Evolutionary conservation across 2,329 filamentous ascomycete species (phyloP), one percentile per base, ranked within the genome.

Genomic region (Bretziella fagacearum): DNA sequence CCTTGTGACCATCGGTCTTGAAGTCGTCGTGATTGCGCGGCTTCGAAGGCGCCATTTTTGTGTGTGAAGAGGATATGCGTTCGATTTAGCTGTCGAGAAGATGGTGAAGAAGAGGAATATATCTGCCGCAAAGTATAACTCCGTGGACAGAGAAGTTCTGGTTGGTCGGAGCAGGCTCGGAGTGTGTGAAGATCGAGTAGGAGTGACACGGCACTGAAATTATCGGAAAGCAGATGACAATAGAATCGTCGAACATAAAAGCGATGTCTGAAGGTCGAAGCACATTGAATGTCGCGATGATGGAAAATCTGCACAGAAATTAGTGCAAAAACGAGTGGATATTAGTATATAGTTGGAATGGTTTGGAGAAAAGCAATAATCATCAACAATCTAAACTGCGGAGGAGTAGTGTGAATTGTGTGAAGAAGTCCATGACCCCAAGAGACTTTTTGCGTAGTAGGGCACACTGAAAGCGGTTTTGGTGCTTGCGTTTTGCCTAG

Each of bases 11-110:
- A 47, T 70, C 67, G 44, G 60, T 49, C 55, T 70, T 71, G 54
- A 60, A 53, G 53, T 70, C 67, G 55, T 70, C 67, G 56, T 66
- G 63, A 42, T 62, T 65, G 42, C 65, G 63, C 41, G 63, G 57
- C 58, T 71, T 71, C 43, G 64, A 55, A 3, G 67, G 66, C 18
- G 67, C 59, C 66, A 70, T 70, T 33, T 20, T 20, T 8, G 17
- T 46, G 7, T 49, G 46, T 32, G 26, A 10, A 37, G 20, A 30
- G 8, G 8, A 30, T 22, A 32, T n/a, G n/a, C n/a, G n/a, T n/a
- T n/a, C n/a, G n/a, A n/a, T n/a, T n/a, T n/a, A n/a, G n/a, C n/a
- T 39, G 15, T 23, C 15, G 29, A 22, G 11, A 7, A 26, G 15
- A 7, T 42, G 11, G 22, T 15, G 27, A 15, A 26, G 15, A n/a